Evolutionary conservation across 306 rosid genomes (phyloP).

Genomic region (Lagenaria siceraria): DNA sequence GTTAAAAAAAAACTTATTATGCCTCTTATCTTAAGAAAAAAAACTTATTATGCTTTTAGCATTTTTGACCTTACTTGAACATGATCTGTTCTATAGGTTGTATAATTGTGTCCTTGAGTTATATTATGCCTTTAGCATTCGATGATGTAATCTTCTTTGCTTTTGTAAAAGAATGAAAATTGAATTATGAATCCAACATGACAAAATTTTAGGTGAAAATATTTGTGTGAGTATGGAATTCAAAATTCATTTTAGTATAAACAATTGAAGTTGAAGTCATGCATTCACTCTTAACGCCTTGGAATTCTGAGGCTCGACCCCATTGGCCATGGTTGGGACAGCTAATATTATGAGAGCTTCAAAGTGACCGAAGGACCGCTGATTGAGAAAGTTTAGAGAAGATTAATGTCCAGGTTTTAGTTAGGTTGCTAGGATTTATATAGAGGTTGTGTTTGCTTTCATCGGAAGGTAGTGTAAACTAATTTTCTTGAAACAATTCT

Average conservation of each 20-base stretch:
- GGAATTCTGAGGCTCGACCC: background rate
- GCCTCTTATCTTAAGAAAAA: no score
- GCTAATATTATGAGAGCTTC: background rate
- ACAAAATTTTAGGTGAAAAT: background rate
- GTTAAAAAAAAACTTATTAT: background rate
- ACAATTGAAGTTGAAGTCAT: background rate
- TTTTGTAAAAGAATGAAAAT: background rate
- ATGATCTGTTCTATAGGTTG: no score
- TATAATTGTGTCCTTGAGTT: no score
- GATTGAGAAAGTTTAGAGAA: background rate
- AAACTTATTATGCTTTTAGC: no score
- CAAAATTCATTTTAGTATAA: background rate
- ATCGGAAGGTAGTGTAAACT: background rate
- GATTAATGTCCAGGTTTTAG: background rate
- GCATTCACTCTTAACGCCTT: background rate
- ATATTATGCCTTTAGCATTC: background rate
- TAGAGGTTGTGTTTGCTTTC: background rate
- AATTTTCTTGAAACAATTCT: no score
- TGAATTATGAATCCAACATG: background rate
- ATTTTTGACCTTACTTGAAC: no score
- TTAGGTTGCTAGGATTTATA: background rate
- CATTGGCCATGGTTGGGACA: background rate
- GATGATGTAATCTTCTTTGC: background rate
- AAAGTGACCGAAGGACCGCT: background rate
- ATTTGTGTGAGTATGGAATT: background rate